A percentile compares a stretch with the other conserved stretches of the same genome.
Conservation (phyloP, 768 basidiomycete genomes). For the Dacryopinax spathularia region DNA sequence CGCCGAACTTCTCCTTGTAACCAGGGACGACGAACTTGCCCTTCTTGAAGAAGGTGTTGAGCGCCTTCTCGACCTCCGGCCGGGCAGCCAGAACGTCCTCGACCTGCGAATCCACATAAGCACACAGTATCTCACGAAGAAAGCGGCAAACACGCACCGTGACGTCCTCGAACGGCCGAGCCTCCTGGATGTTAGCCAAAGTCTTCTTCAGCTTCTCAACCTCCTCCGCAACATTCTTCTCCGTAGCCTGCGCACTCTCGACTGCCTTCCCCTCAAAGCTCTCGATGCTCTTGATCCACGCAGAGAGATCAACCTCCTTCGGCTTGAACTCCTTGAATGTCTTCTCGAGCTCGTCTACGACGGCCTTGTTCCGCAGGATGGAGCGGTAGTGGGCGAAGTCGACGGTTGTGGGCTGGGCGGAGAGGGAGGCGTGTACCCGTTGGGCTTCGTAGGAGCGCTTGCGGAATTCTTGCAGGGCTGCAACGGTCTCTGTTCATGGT, state of each 20-base stretch:
- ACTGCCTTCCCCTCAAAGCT: conserved; percentile 95
- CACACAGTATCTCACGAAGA: neutral
- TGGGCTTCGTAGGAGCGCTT: conserved; percentile 87
- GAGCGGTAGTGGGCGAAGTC: conserved; percentile 87
- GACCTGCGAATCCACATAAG: conserved; percentile 33
- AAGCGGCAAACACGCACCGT: conserved; percentile 46
- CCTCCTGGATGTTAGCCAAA: conserved; percentile 91
- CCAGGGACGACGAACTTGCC: conserved; percentile 97
- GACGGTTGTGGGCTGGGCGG: conserved; percentile 62
- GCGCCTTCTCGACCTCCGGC: conserved; percentile 78
- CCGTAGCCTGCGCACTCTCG: conserved; percentile 76
- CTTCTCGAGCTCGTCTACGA: conserved; percentile 90
- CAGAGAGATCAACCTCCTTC: conserved; percentile 76
- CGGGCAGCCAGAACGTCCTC: conserved; percentile 85
- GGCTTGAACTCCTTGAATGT: conserved; percentile 80
- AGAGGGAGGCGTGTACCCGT: conserved; percentile 47
- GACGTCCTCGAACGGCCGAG: conserved; percentile 92
- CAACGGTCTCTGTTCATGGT: conserved; percentile 59
- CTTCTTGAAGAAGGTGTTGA: conserved; percentile 91
- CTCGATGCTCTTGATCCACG: conserved; percentile 89
- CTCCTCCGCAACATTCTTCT: conserved; percentile 78
- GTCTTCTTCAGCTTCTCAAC: conserved; percentile 83
- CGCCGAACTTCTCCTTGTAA: conserved; percentile 94
- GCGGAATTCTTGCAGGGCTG: conserved; percentile 86
- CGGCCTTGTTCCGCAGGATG: conserved; percentile 77